Conservation (phyloP, 1,284 basidiomycete species). For the Malassezia nana region DNA sequence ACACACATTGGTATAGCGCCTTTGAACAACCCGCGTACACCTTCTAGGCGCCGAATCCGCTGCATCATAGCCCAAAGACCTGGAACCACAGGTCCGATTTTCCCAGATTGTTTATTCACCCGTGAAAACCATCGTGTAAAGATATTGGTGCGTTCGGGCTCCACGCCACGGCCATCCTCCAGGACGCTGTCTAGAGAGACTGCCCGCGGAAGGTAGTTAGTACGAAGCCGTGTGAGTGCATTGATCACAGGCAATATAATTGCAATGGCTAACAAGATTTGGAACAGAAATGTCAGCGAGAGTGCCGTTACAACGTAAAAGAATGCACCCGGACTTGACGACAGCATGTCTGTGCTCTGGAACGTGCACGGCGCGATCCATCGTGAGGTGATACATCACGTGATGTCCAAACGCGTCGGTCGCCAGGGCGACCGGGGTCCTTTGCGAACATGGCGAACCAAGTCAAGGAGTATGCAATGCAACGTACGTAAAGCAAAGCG, state of each 20-base stretch:
- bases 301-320: neutral
- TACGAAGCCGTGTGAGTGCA: conserved; percentile 38
- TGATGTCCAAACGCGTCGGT: neutral
- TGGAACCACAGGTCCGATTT: conserved; percentile 42
- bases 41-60: conserved; percentile 36
- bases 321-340: neutral
- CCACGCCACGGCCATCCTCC: conserved; percentile 28
- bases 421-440: neutral
- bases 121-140: conserved; percentile 24
- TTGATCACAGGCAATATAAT: conserved; percentile 31
- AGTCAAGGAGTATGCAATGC: conserved; percentile 16
- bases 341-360: neutral
- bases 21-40: conserved; percentile 42
- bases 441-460: conserved; percentile 13
- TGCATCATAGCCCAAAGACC: conserved; percentile 38
- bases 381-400: neutral
- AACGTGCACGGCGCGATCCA: neutral
- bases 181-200: conserved; percentile 42
- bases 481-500: neutral
- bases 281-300: neutral
- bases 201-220: conserved; percentile 46
- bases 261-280: neutral
- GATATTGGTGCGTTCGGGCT: conserved; percentile 3
- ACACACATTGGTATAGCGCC: conserved; percentile 22
- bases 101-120: conserved; percentile 14